phyloP scores from a whole-genome alignment of 768 basidiomycete genomes.

The Porphyrellus cyaneotinctus region DNA sequence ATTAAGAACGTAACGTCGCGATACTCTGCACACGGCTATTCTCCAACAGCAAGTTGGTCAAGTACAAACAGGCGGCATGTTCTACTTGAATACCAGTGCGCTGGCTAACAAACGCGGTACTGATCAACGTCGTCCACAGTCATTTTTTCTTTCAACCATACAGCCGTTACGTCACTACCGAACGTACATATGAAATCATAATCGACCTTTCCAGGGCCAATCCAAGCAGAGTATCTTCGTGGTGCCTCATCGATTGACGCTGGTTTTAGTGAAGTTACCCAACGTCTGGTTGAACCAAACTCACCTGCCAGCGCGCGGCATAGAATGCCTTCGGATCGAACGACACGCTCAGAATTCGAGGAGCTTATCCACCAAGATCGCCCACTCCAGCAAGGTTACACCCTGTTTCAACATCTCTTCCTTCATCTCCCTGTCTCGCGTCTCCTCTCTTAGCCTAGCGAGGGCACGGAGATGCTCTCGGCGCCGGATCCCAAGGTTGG shows the following conservation, averaged over 20 bases:
- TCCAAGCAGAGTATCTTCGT: background rate
- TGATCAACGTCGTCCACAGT: no score
- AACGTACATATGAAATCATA: background rate
- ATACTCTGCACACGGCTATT: no score
- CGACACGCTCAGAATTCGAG: slow-evolving; percentile 31
- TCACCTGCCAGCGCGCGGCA: background rate
- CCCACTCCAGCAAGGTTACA: slow-evolving; percentile 74
- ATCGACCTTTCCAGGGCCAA: background rate
- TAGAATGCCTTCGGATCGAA: no score
- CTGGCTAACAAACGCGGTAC: no score
- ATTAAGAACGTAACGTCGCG: no score
- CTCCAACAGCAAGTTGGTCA: no score
- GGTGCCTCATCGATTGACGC: background rate
- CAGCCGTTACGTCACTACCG: background rate
- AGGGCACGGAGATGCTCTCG: slow-evolving; percentile 63
- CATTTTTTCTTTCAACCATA: background rate
- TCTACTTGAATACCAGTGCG: no score
- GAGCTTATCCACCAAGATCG: slow-evolving; percentile 66
- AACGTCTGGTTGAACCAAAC: background rate
- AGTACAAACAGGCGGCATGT: no score
- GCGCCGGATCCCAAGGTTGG: slow-evolving; percentile 53
- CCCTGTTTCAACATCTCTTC: slow-evolving; percentile 66
- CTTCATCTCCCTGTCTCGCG: slow-evolving; percentile 63
- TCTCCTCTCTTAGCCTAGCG: slow-evolving; percentile 57
- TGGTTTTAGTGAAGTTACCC: background rate